Percentiles rank a stretch among this genome's conserved stretches.
Conservation (phyloP, 306 rosid genomes). For the Fagus sylvatica region DNA sequence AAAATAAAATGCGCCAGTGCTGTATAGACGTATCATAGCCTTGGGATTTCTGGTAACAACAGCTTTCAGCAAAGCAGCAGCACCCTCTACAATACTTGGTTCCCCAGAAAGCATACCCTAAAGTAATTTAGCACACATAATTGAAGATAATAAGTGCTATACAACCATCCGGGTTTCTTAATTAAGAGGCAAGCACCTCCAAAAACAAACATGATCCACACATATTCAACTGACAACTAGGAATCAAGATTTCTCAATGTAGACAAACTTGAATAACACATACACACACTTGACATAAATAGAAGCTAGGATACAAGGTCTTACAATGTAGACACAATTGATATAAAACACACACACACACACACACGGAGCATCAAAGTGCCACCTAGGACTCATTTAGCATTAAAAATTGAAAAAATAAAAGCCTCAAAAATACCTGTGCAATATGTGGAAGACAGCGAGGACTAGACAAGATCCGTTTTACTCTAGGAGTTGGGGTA, state of each 20-base stretch:
- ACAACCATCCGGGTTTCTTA: neutral
- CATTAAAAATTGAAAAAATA: conserved; percentile 1
- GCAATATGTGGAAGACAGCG: conserved; percentile 98
- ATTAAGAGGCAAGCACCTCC: neutral
- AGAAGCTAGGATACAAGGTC: no score
- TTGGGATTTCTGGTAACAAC: conserved; percentile 94
- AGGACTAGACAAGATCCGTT: conserved; percentile 93
- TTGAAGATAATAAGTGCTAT: neutral
- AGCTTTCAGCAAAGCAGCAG: conserved; percentile 91
- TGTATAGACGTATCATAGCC: conserved; percentile 96
- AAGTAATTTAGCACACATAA: conserved; percentile 10
- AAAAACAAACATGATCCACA: no score
- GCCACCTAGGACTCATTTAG: neutral
- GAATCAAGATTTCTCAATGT: neutral
- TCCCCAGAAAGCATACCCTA: conserved; percentile 99
- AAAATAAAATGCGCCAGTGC: conserved; percentile 93
- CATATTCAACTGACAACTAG: neutral
- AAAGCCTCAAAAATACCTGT: conserved; percentile 51
- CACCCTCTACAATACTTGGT: conserved; percentile 87
- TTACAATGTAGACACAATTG: no score
- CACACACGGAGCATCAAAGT: no score
- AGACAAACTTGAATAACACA: neutral
- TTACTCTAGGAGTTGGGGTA: conserved; percentile 98
- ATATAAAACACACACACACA: no score
- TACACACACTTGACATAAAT: neutral